Percentiles rank a stretch among this genome's conserved stretches.
Conservation (phyloP, 352 stramenopile genomes). For the Globisporangium polare region DNA sequence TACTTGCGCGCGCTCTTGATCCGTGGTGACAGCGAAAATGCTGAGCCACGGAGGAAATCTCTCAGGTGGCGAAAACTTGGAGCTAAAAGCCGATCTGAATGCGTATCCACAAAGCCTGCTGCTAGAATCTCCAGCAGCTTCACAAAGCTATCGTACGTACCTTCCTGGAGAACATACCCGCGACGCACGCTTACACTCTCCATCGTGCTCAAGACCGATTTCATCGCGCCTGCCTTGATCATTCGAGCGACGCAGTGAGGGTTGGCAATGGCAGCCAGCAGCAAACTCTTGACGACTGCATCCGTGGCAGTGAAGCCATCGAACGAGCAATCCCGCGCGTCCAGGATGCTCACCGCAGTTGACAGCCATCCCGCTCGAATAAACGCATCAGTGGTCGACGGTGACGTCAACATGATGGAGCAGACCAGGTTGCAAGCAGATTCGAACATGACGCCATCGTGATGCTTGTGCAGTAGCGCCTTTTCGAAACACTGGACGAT, state of each 20-base stretch:
- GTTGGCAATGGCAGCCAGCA: not conserved
- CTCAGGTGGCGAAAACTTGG: slow-evolving; percentile 2
- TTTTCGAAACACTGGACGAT: slow-evolving; percentile 23
- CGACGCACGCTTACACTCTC: not conserved
- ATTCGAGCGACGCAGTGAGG: not conserved
- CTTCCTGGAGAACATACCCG: not conserved
- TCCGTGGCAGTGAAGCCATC: not conserved
- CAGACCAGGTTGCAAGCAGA: slow-evolving; percentile 17
- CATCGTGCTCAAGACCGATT: slow-evolving; percentile 8
- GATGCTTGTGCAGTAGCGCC: slow-evolving; percentile 13
- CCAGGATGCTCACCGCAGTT: slow-evolving; percentile 7
- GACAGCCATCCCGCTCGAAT: slow-evolving; percentile 6
- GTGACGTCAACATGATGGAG: not conserved
- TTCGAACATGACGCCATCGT: slow-evolving; percentile 8
- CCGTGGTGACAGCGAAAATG: not conserved
- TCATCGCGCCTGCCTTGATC: not conserved
- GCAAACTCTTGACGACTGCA: not conserved
- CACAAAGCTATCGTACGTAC: not conserved
- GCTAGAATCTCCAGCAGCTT: slow-evolving; percentile 2
- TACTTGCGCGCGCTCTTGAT: not conserved
- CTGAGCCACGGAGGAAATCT: not conserved
- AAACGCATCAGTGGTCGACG: not conserved
- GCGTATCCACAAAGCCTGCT: not conserved
- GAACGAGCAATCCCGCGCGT: not conserved
- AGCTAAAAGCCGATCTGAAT: not conserved